Base-by-base conservation (phyloP, 1,284 basidiomycete genomes). In the Cutaneotrichosporon cyanovorans region DNA sequence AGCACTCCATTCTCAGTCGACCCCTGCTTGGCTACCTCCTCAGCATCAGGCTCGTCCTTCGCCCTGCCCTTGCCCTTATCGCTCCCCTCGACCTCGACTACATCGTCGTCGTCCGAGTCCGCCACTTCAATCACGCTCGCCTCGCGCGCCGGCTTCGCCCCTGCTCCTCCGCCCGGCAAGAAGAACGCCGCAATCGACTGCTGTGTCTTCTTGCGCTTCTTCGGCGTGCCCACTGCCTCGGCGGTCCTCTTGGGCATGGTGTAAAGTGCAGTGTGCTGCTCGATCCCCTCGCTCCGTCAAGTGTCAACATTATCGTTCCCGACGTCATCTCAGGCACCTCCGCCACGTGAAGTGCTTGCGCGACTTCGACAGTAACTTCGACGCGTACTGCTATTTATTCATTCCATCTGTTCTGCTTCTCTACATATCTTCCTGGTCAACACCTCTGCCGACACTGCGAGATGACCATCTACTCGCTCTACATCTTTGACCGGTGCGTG, bases 381-480 rank as follows among this genome's bases (percentile, higher is more conserved):
- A 7, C 8, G 25, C n/a, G n/a, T n/a, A n/a, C n/a, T n/a, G n/a
- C n/a, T n/a, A n/a, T n/a, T n/a, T n/a, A n/a, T n/a, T n/a, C n/a
- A n/a, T n/a, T n/a, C 25, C 15, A 30, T 31, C 22, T 4, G 16
- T 15, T 14, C 8, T 10, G 12, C 37, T n/a, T n/a, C 10, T 21
- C 11, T 9, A 12, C 22, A 20, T 25, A 6, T 34, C 32, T 9
- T 16, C 16, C 6, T 6, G 32, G 9, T 34, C 37, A 40, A 16
- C 42, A 35, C 28, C 25, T 34, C n/a, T 20, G 28, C 30, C n/a
- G n/a, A 8, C 16, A 36, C 19, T 22, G 22, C 25, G 28, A 34
- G 9, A 87, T 91, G 82, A 84, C 85, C 11, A 87, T 92, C 59
- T 80, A 81, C 73, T 89, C 87, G 57, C 74, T 93, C 40, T 92